phyloP scores from a whole-genome alignment of 768 basidiomycete genomes.

The Crassisporium funariophilum region DNA sequence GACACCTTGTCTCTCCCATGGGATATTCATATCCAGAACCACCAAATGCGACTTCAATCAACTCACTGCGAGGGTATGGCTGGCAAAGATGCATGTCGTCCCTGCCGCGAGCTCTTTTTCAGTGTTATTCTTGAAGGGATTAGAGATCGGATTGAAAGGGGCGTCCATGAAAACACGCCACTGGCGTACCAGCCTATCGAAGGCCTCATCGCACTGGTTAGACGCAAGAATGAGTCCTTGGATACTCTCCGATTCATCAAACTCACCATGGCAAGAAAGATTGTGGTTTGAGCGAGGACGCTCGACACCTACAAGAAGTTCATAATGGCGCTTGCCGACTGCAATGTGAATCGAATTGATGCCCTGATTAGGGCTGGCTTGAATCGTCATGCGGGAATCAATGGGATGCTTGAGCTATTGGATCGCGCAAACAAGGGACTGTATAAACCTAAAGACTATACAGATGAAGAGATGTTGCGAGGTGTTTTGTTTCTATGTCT shows the following conservation, averaged over 20 bases:
- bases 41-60: conserved; percentile 7
- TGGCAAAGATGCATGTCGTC: neutral
- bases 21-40: conserved; percentile 10
- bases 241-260: conserved; percentile 1
- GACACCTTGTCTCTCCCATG: conserved; percentile 11
- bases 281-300: conserved; percentile 11
- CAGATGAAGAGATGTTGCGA: conserved; percentile 20
- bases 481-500: conserved; percentile 18
- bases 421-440: conserved; percentile 13
- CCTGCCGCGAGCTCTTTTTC: neutral
- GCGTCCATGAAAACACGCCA: conserved; percentile 8
- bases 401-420: conserved; percentile 7
- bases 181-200: conserved; percentile 7
- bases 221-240: conserved; percentile 3
- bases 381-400: conserved; percentile 4
- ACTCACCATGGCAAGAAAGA: conserved; percentile 17
- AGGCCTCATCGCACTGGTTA: conserved; percentile 2
- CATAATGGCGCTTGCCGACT: conserved; percentile 20
- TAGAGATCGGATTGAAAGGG: conserved; percentile 4
- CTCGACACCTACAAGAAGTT: conserved; percentile 17
- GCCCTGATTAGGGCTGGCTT: conserved; percentile 13
- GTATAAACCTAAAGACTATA: conserved; percentile 24
- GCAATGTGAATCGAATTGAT: conserved; percentile 15
- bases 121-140: conserved; percentile 12
- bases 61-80: neutral